Evolutionary conservation across 2,329 filamentous ascomycete genomes (phyloP).

Genomic region (Nigrograna mackinnonii): DNA sequence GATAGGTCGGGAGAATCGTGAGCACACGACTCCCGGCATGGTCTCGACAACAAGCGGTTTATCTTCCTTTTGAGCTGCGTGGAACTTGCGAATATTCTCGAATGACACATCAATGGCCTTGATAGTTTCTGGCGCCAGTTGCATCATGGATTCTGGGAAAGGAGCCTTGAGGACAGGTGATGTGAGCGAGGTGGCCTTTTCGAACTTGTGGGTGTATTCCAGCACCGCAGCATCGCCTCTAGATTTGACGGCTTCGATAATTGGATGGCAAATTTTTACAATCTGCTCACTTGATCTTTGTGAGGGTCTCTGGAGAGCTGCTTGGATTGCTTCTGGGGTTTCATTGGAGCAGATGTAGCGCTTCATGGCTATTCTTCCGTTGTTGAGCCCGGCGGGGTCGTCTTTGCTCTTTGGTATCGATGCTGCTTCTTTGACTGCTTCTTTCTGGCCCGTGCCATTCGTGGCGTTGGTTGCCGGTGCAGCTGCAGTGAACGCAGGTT

Average conservation of each 20-base stretch:
- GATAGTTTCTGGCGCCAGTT: conserved; percentile 79
- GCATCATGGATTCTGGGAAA: conserved; percentile 84
- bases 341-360: conserved; percentile 72
- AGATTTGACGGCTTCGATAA: conserved; percentile 82
- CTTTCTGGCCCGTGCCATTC: conserved; percentile 34
- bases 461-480: conserved; percentile 19
- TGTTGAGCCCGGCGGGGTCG: conserved; percentile 53
- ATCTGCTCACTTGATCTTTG: conserved; percentile 95
- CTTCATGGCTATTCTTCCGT: conserved; percentile 78
- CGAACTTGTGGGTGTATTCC: conserved; percentile 96
- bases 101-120: conserved; percentile 92
- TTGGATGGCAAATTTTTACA: conserved; percentile 86
- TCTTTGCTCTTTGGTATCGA: conserved; percentile 56
- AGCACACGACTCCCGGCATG: conserved; percentile 96
- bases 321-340: conserved; percentile 66
- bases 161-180: conserved; percentile 89
- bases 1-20: conserved; percentile 88
- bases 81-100: conserved; percentile 93
- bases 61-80: conserved; percentile 85
- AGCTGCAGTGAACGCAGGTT: conserved; percentile 88
- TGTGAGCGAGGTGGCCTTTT: conserved; percentile 88
- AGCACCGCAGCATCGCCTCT: conserved; percentile 87
- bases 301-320: conserved; percentile 83
- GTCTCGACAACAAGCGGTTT: conserved; percentile 87
- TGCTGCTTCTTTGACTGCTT: conserved; percentile 55